These are phyloP conservation scores for Boehmeria nivea DNA, from an alignment of 306 rosid species.

Conservation along the genomic window DNA sequence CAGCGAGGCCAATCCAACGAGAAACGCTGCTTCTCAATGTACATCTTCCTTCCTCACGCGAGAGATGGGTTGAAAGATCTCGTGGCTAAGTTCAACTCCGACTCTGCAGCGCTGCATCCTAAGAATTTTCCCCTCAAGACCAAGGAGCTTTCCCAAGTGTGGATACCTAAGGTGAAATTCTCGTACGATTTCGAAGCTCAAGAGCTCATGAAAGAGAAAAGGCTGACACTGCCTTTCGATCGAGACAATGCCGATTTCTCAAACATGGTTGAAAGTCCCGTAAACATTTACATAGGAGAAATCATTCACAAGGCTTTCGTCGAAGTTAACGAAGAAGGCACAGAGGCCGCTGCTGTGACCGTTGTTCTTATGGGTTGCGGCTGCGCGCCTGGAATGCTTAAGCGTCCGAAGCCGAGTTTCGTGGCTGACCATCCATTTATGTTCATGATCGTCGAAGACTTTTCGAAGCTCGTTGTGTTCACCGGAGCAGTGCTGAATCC, in stretches of 20 bases:
- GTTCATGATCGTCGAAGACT: conserved; percentile 23
- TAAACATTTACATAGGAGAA: background rate
- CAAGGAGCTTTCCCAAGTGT: background rate
- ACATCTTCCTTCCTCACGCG: conserved; percentile 22
- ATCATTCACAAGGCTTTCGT: conserved; percentile 13
- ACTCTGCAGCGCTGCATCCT: background rate
- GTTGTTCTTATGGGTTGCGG: background rate
- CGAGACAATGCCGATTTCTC: background rate
- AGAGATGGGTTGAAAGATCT: conserved; percentile 14
- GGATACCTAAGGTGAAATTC: conserved; percentile 25
- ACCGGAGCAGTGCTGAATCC: conserved; percentile 21
- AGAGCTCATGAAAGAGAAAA: background rate
- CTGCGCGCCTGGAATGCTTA: too few relatives aligned
- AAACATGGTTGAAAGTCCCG: background rate
- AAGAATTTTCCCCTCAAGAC: background rate
- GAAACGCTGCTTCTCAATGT: background rate
- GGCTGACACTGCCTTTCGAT: conserved; percentile 16
- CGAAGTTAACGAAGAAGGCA: conserved; percentile 31
- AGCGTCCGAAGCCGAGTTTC: background rate
- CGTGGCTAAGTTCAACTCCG: background rate
- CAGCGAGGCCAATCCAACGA: background rate
- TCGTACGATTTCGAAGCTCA: background rate
- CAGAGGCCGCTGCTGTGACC: conserved; percentile 13
- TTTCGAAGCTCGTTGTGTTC: conserved; percentile 7
- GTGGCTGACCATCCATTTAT: conserved; percentile 32